Evolutionary conservation across 2,329 filamentous ascomycete genomes (phyloP), one percentile per base, ranked within the genome.

Genomic region (Fusarium lyarnte): DNA sequence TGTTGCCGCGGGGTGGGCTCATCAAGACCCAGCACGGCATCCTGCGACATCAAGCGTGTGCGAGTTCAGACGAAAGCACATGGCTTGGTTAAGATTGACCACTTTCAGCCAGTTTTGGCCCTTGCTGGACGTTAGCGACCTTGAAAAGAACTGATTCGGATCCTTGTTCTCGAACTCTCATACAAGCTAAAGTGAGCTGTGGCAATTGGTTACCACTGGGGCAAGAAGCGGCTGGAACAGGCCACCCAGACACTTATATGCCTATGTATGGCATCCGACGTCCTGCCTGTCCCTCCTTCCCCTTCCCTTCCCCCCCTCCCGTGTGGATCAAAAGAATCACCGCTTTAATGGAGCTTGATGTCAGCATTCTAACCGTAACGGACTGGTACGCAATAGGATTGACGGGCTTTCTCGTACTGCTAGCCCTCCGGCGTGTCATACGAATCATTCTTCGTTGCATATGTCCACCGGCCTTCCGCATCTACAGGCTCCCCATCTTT

Each of bases 361-460:
- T 57, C 33, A 45, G 41, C 38, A 38, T 38, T 12, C 41, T 57
- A 17, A 45, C 53, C 23, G 12, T 57, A 57, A 36, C 53, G 12
- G 53, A 57, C 41, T 57, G 53, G 53, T 57, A 57, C 53, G 52
- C 39, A 55, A 55, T 55, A 55, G 52, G 38, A n/a, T 43, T 55
- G 52, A 55, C 52, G 52, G 27, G 39, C 21, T 55, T 55, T 35
- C 38, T 55, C 21, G 39, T 43, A 42, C 19, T 55, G 29, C 52
- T 55, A 35, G 38, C 52, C 39, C 52, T 55, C n/a, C 39, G 52
- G 52, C 52, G 39, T 43, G 16, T 11, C 52, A 55, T 55, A 43
- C 39, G 39, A 33, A 43, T 35, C 29, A 35, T 55, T 6, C 39
- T 55, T n/a, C 39, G 29, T 55, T 55, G 39, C 52, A 25, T 55